Base-by-base conservation (phyloP, 768 basidiomycete genomes). In the Guyanaporus albipodus region DNA sequence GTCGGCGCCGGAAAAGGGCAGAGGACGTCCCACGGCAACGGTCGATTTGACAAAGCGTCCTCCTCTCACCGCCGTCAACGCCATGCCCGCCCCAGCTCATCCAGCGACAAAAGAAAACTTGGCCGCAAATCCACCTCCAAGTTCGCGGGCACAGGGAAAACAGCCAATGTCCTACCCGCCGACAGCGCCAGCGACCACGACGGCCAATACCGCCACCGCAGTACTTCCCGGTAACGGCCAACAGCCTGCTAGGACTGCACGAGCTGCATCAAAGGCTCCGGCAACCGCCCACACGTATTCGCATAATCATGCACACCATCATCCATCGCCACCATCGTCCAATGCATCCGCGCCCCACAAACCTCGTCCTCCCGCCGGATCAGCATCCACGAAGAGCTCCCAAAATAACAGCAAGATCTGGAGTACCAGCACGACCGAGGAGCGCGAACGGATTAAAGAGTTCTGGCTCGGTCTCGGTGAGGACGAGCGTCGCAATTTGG, bases 381-480 rank as follows among this genome's bases (percentile, higher is more conserved):
- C 71, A 8, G 55, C 57, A 37, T 44, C 58, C 38, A 42, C 52
- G 51, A 51, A 67, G 52, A 40, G 38, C 36, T 29, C 65, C 35
- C 60, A 68, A 28, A 80, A 72, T 61, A 79, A 77, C 55, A 84
- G 74, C 71, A 93, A 92, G 81, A 91, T 97, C 62, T 97, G 93
- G 93, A 88, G 85, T 62, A 95, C 91, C 48, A 90, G 82, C 66
- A 85, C 87, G 27, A 82, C 79, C 4, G 91, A 97, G 67, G 95
- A 98, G 69, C 80, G 96, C 26, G 94, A 97, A 67, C 83, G 91
- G 55, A 99, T 98, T 72, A 94, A 95, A 69, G 88, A 92, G 60
- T 99, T 98, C 68, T 99, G 95, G 96, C 80, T 97, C 24, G 85
- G 80, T 22, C 77, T 99, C n/a, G 81, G 81, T 23, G 92, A 97